Conservation (phyloP, 2,329 filamentous ascomycete species). For the Colletotrichum gloeosporioides region DNA sequence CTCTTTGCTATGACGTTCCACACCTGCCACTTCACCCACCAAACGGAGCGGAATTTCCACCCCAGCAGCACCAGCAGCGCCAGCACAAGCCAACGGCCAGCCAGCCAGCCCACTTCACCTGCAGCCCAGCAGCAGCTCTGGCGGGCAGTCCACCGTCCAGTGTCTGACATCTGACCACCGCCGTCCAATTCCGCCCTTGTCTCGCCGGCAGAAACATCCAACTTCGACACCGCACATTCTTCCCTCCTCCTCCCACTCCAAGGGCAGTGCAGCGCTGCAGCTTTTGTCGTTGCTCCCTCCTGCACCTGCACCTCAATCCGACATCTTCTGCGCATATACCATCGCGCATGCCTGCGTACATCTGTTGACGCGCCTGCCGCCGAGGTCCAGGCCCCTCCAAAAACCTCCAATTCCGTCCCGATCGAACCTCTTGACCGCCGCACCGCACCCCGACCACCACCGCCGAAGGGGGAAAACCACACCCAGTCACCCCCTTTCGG, state of each 20-base stretch:
- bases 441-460: neutral
- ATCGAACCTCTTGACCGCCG: neutral
- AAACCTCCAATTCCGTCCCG: neutral
- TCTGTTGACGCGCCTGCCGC: conserved; percentile 14
- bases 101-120: conserved; percentile 1
- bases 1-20: conserved; percentile 15
- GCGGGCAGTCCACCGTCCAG: neutral
- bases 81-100: neutral
- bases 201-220: conserved; percentile 8
- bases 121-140: neutral
- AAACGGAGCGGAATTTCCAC: conserved; percentile 15
- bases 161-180: conserved; percentile 19
- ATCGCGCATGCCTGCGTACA: conserved; percentile 12
- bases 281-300: neutral
- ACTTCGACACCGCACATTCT: neutral
- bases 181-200: conserved; percentile 17
- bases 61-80: neutral
- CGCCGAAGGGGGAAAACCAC: neutral
- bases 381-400: conserved; percentile 11
- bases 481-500: neutral
- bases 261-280: conserved; percentile 4
- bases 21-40: conserved; percentile 18
- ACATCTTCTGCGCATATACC: neutral
- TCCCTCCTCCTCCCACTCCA: neutral
- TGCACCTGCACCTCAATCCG: neutral